These are phyloP conservation scores for Vishniacozyma victoriae DNA, from an alignment of 768 basidiomycete genomes.

Conservation along the genomic window DNA sequence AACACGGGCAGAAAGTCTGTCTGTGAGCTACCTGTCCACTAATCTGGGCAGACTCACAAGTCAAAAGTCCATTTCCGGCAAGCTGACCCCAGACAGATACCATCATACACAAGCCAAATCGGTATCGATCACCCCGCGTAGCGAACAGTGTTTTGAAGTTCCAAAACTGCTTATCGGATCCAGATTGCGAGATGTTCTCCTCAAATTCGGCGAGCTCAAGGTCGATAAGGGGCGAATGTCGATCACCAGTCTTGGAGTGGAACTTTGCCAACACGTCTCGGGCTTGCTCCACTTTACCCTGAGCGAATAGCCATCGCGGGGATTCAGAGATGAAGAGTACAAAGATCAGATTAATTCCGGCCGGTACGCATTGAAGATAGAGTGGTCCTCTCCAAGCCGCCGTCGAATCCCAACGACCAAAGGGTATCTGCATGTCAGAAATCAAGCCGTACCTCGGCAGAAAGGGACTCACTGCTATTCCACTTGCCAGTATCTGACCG, in stretches of 20 bases:
- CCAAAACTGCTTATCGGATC: constrained; percentile 51
- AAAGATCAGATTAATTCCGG: constrained; percentile 52
- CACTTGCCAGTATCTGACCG: not conserved
- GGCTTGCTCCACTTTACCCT: constrained; percentile 52
- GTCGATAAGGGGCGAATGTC: constrained; percentile 53
- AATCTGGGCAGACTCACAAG: constrained; percentile 31
- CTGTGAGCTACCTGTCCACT: not conserved
- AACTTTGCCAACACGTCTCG: constrained; percentile 52
- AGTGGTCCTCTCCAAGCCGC: constrained; percentile 50
- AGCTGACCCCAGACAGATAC: constrained; percentile 52
- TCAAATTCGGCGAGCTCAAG: constrained; percentile 57
- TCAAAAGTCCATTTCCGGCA: constrained; percentile 53
- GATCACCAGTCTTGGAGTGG: constrained; percentile 52
- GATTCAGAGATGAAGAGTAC: constrained; percentile 56
- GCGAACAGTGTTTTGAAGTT: constrained; percentile 56
- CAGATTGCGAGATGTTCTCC: constrained; percentile 53
- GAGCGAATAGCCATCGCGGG: constrained; percentile 52
- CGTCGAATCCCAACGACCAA: constrained; percentile 1
- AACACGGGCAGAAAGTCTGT: constrained; percentile 42
- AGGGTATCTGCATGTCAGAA: constrained; percentile 15
- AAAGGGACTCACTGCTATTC: constrained; percentile 14
- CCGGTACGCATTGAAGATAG: constrained; percentile 54
- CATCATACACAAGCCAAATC: constrained; percentile 54
- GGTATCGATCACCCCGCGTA: constrained; percentile 52
- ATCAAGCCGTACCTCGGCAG: constrained; percentile 18